phyloP scores from a whole-genome alignment of 371 early-diverging fungal genomes.

The Rhizomucor miehei region DNA sequence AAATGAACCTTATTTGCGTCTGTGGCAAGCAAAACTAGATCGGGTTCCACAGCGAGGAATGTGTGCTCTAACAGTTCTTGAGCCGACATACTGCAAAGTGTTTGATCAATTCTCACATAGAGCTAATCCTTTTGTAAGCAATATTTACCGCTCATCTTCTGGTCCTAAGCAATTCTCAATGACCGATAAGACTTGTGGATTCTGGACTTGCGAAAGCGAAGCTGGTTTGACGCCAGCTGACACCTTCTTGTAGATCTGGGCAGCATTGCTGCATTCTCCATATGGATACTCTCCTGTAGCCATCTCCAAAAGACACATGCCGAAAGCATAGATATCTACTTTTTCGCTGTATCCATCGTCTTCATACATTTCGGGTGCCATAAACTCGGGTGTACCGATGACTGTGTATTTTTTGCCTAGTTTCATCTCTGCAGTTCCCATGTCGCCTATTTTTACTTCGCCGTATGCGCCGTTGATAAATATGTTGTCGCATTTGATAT shows the following conservation, averaged over 20 bases:
- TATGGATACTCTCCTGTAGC: slow-evolving; percentile 80
- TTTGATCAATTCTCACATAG: neutral
- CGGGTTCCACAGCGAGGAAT: slow-evolving; percentile 56
- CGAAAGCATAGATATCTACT: slow-evolving; percentile 86
- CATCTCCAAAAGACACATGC: slow-evolving; percentile 81
- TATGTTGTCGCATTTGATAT: slow-evolving; percentile 75
- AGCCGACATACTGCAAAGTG: slow-evolving; percentile 38
- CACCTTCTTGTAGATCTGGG: slow-evolving; percentile 73
- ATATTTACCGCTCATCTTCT: slow-evolving; percentile 46
- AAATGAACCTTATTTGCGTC: slow-evolving; percentile 55
- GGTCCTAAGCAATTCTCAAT: slow-evolving; percentile 64
- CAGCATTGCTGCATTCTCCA: slow-evolving; percentile 73
- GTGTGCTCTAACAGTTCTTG: slow-evolving; percentile 48
- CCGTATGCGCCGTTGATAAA: slow-evolving; percentile 82
- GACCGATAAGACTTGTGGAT: slow-evolving; percentile 62
- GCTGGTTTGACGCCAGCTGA: slow-evolving; percentile 64
- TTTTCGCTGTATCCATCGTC: slow-evolving; percentile 76
- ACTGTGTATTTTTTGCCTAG: slow-evolving; percentile 73
- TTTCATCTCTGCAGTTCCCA: slow-evolving; percentile 78
- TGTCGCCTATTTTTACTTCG: slow-evolving; percentile 82
- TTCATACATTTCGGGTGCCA: slow-evolving; percentile 80
- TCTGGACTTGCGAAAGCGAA: slow-evolving; percentile 52
- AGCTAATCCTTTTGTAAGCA: too few species aligned
- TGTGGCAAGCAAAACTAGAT: slow-evolving; percentile 53
- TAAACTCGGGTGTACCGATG: slow-evolving; percentile 81